Evolutionary conservation across 495 filamentous ascomycete genomes (phyloP).

Genomic region (Gamarada debralockiae): DNA sequence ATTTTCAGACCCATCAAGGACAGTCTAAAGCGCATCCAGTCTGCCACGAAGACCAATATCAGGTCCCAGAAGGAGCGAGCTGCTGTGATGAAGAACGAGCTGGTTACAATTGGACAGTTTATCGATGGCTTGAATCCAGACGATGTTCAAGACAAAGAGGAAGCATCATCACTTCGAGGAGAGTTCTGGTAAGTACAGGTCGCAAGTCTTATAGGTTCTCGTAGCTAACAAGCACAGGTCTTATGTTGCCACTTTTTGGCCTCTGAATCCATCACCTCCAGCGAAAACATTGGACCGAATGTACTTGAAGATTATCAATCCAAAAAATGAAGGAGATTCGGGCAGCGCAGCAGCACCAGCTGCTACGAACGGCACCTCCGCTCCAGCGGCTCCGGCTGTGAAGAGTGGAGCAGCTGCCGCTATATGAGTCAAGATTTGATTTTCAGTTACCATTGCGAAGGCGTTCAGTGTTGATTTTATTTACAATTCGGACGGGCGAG

Average conservation of each 20-base stretch:
- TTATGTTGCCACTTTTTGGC: slow-evolving; percentile 37
- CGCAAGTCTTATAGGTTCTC: neutral
- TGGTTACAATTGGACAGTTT: slow-evolving; percentile 48
- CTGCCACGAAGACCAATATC: slow-evolving; percentile 60
- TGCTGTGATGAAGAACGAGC: slow-evolving; percentile 43
- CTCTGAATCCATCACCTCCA: slow-evolving; percentile 26
- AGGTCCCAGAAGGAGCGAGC: slow-evolving; percentile 57
- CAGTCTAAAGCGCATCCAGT: slow-evolving; percentile 52
- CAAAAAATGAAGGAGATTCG: neutral
- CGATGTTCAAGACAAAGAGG: slow-evolving; percentile 8
- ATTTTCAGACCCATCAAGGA: slow-evolving; percentile 58
- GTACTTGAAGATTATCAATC: slow-evolving; percentile 37
- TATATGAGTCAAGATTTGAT: neutral
- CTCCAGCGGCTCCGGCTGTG: neutral
- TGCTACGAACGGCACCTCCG: slow-evolving; percentile 5
- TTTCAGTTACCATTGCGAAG: slow-evolving; percentile 12
- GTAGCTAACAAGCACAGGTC: slow-evolving; percentile 24
- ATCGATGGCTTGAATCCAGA: slow-evolving; percentile 35
- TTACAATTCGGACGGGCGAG: neutral
- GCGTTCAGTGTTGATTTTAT: slow-evolving; percentile 3
- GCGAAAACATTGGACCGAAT: slow-evolving; percentile 41
- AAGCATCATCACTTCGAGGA: slow-evolving; percentile 9
- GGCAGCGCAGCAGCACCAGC: neutral
- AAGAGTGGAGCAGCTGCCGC: neutral
- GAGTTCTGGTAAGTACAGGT: slow-evolving; percentile 37